Conservation (phyloP, 352 stramenopile species). For the Phytophthora agathidicida region DNA sequence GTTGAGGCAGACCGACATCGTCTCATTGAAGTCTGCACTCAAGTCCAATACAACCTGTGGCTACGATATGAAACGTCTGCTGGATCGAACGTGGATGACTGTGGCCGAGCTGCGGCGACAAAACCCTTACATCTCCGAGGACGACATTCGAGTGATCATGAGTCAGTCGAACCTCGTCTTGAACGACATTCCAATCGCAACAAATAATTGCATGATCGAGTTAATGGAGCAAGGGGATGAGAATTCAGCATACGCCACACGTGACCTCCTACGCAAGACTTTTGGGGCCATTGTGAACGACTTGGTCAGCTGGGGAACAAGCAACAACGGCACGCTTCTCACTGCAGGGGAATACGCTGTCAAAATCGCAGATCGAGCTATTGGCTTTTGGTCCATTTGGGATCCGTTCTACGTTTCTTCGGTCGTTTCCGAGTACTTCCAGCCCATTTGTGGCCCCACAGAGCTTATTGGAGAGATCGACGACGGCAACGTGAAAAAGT, state of each 20-base stretch:
- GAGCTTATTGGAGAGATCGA: constrained; percentile 51
- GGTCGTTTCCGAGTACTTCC: constrained; percentile 50
- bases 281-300: constrained; percentile 49
- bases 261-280: constrained; percentile 55
- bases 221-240: constrained; percentile 26
- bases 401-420: constrained; percentile 49
- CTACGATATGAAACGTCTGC: constrained; percentile 39
- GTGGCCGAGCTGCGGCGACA: constrained; percentile 29
- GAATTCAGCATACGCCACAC: constrained; percentile 28
- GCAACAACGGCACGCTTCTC: constrained; percentile 37
- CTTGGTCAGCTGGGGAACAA: constrained; percentile 45
- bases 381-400: constrained; percentile 48
- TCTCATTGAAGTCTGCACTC: constrained; percentile 29
- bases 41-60: constrained; percentile 37
- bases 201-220: constrained; percentile 45
- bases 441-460: constrained; percentile 52
- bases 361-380: constrained; percentile 45
- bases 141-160: constrained; percentile 37
- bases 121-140: constrained; percentile 35
- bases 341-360: constrained; percentile 40
- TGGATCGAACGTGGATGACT: constrained; percentile 43
- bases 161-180: constrained; percentile 52
- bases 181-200: constrained; percentile 54
- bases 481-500: constrained; percentile 44
- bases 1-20: constrained; percentile 26